Evolutionary conservation across 2,329 filamentous ascomycete species (phyloP), one percentile per base, ranked within the genome.

Genomic region (Claviceps sp.): DNA sequence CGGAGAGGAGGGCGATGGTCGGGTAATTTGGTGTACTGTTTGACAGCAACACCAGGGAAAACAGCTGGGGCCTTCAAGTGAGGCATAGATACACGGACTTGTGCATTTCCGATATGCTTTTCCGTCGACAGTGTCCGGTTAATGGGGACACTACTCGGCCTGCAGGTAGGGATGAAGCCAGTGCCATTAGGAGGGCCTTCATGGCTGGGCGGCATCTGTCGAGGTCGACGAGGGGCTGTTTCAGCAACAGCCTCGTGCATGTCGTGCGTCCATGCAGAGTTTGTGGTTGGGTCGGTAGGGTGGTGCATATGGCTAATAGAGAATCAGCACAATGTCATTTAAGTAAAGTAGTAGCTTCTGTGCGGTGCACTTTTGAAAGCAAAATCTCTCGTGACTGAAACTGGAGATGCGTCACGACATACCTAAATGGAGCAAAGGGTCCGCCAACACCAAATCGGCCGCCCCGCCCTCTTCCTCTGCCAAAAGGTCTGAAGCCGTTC

Each of bases 1-100:
- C 93, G 86, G 48, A 98, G 78, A 50, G 93, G 93, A 19, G 93
- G 93, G 22, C 93, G 84, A 68, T 97, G 93, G 64, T 97, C 89
- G 19, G 93, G 93, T 48, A 98, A 79, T 60, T 91, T 89, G 42
- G 89, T 96, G 68, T 98, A 91, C 62, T 93, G 87, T 66, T 88
- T 93, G 58, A 94, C 82, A 47, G 87, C 81, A 57, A 95, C 81
- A 56, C 84, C 83, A 34, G 87, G 74, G 64, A 91, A 89, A 43
- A 80, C 70, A 46, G 85, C 78, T 5, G 89, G 79, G 34, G 77
- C 76, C 59, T 82, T 79, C 80, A 94, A 86, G 22, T 80, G 78
- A 2, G 88, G 85, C 48, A 98, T 73, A 57, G 78, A 86, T 17
- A 97, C 85, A 45, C 90, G 81, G 50, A 97, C 81, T 54, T 89